phyloP scores from a whole-genome alignment of 2,329 filamentous ascomycete genomes.

The Aspergillus sp. region DNA sequence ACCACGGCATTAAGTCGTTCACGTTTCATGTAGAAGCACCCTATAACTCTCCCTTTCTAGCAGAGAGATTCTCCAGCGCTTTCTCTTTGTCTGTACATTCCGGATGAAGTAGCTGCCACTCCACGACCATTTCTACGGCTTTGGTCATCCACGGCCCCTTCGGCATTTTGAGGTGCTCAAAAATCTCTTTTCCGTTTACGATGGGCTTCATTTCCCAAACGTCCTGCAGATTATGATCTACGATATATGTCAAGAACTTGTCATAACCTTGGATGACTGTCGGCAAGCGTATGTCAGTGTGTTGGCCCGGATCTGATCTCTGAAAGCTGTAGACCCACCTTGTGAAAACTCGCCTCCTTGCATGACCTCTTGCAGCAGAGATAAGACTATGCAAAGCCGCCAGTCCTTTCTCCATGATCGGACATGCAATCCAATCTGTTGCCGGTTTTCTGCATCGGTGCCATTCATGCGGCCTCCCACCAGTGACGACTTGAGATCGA shows the following conservation, averaged over 20 bases:
- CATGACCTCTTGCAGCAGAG: conserved; percentile 42
- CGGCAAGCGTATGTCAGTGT: conserved; percentile 13
- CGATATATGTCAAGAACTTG: conserved; percentile 53
- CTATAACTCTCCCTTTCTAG: conserved; percentile 53
- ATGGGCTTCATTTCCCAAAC: conserved; percentile 61
- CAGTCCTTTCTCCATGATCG: conserved; percentile 40
- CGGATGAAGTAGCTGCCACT: conserved; percentile 86
- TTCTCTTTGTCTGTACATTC: conserved; percentile 57
- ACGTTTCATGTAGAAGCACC: conserved; percentile 2
- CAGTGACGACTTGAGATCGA: conserved; percentile 52
- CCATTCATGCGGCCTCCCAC: conserved; percentile 26
- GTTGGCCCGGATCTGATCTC: conserved; percentile 8
- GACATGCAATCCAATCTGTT: conserved; percentile 36
- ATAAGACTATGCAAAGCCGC: conserved; percentile 39
- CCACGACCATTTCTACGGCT: conserved; percentile 75
- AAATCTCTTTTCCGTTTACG: conserved; percentile 73
- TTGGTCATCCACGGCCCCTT: conserved; percentile 79
- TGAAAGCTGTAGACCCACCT: conserved; percentile 29
- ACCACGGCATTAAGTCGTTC: not conserved
- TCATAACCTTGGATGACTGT: conserved; percentile 53
- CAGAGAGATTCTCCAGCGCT: conserved; percentile 61
- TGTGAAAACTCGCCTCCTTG: conserved; percentile 26
- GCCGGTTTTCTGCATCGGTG: conserved; percentile 35
- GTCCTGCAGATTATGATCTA: conserved; percentile 48
- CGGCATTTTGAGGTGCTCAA: conserved; percentile 62